These are phyloP conservation scores for Stephanodiscus triporus DNA, from an alignment of 108 stramenopile species.

Conservation along the genomic window DNA sequence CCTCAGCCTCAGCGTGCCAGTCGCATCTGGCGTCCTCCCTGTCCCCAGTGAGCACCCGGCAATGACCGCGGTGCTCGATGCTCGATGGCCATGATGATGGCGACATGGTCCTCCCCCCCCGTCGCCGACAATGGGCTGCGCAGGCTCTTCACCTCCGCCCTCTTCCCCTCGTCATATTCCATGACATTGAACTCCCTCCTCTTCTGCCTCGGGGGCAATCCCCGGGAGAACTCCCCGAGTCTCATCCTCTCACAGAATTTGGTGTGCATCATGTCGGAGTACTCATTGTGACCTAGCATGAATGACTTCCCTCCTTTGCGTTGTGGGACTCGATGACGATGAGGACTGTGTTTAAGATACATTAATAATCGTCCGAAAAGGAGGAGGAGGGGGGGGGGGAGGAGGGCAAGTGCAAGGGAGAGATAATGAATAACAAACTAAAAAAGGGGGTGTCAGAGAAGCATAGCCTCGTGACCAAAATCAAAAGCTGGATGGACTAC, in stretches of 20 bases:
- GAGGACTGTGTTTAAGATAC: constrained; percentile 45
- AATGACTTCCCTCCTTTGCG: constrained; percentile 58
- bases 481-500: no score
- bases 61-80: no score
- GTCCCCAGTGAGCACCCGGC: not conserved
- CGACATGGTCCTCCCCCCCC: not conserved
- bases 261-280: constrained; percentile 86
- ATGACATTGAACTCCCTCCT: constrained; percentile 40
- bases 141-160: constrained; percentile 1
- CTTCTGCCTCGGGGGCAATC: constrained; percentile 23
- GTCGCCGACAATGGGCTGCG: no score
- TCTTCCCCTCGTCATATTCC: constrained; percentile 12
- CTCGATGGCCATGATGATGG: not conserved
- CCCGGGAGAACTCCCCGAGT: constrained; percentile 57
- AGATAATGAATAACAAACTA: no score
- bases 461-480: constrained; percentile 12
- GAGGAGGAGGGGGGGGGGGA: not conserved
- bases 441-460: not conserved
- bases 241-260: constrained; percentile 76
- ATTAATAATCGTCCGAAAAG: not conserved
- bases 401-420: not conserved
- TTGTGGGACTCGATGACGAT: constrained; percentile 94
- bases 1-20: constrained; percentile 82
- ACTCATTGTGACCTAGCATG: constrained; percentile 89
- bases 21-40: constrained; percentile 58